A percentile compares a stretch with the other conserved stretches of the same genome.
These are phyloP conservation scores for Coniochaeta hoffmannii DNA, from an alignment of 2,329 filamentous ascomycete species.

Conservation along the genomic window DNA sequence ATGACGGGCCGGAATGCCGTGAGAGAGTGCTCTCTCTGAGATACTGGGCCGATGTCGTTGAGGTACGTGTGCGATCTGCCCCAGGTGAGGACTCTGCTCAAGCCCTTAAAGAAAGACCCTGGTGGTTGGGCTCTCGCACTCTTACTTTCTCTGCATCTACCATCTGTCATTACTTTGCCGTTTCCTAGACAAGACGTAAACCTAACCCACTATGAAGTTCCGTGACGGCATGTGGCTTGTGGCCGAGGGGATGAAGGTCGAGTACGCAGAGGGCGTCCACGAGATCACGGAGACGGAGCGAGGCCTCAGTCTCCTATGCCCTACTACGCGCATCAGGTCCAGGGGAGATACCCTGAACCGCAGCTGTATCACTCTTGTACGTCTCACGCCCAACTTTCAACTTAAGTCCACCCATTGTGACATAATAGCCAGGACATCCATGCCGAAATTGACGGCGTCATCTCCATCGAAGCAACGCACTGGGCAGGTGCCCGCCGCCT, in stretches of 20 bases:
- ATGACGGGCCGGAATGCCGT: background rate
- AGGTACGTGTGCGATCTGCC: background rate
- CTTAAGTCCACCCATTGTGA: background rate
- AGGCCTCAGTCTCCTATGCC: conserved; percentile 47
- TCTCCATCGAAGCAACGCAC: conserved; percentile 51
- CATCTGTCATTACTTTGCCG: background rate
- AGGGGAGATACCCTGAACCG: conserved; percentile 50
- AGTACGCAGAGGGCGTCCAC: conserved; percentile 61
- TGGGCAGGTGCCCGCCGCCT: conserved; percentile 44
- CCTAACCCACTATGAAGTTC: conserved; percentile 42
- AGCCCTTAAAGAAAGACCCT: background rate
- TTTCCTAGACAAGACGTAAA: background rate
- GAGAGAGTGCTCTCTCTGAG: background rate
- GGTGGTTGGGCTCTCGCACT: background rate
- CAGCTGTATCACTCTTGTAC: conserved; percentile 43
- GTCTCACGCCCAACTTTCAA: conserved; percentile 5
- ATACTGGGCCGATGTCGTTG: background rate
- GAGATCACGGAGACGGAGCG: conserved; percentile 39
- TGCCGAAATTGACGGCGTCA: conserved; percentile 49
- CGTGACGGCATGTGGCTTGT: conserved; percentile 62
- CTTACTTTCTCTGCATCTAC: background rate
- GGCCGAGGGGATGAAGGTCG: conserved; percentile 50
- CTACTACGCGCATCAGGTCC: conserved; percentile 44
- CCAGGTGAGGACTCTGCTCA: background rate
- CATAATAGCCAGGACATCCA: conserved; percentile 36